Evolutionary conservation across 2,329 filamentous ascomycete species (phyloP), one percentile per base, ranked within the genome.

Genomic region (Botrytis paeoniae): DNA sequence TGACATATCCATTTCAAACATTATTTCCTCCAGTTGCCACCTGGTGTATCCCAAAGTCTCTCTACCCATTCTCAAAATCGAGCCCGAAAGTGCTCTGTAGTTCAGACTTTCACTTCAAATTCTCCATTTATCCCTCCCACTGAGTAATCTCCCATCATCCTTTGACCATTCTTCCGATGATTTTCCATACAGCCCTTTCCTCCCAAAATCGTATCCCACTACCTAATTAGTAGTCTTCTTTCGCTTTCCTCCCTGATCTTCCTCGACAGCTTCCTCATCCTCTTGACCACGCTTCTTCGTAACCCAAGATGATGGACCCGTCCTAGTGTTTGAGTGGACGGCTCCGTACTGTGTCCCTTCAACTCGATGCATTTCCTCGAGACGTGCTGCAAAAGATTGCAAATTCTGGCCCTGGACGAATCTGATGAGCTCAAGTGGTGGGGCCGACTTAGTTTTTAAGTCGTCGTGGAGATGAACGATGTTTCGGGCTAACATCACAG

Each of bases 1-100:
- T 22, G 12, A n/a, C 25, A 22, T 4, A 14, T 39, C 59, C 22
- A 25, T 25, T 39, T 25, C 32, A 14, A 35, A 22, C 14, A 4
- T n/a, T 9, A 3, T 7, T 18, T 39, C 0, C 22, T 18, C 0
- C 22, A 54, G 6, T n/a, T n/a, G 6, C 37, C 59, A 37, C 32
- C 14, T 0, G 20, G 9, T 5, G 2, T 18, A 16, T 61, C 5
- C 4, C 9, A 12, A 6, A 25, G 25, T 0, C 12, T 20, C 32
- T 37, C 10, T 16, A 4, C 12, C 1, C 59, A 3, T 12, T 37
- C 1, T 25, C 1, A 7, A 37, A 20, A 25, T 25, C 3, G 35
- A 25, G 3, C 10, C 32, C 12, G 10, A 20, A 60, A 37, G 4
- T 37, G 4, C 20, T 60, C 32, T 60, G 25, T 2, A 25, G 6